Conservation (phyloP, 768 basidiomycete genomes). For the Tulasnella sp. region DNA sequence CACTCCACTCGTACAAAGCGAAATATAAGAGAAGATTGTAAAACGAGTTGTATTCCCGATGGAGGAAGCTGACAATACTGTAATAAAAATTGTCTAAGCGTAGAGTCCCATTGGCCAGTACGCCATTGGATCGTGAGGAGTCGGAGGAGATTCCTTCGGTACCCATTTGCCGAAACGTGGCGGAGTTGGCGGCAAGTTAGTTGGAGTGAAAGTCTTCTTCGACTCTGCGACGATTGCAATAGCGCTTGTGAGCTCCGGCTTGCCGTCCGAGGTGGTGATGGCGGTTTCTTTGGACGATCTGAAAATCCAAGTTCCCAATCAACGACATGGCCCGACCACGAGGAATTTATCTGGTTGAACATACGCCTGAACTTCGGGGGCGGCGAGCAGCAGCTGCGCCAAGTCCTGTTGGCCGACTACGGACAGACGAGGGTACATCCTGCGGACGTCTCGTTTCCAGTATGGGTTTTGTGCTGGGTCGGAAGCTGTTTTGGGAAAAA, state of each 20-base stretch:
- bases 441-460: constrained; percentile 94
- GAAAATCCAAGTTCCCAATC: constrained; percentile 40
- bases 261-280: constrained; percentile 48
- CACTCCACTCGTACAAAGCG: not conserved
- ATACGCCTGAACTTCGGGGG: constrained; percentile 66
- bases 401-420: constrained; percentile 84
- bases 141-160: constrained; percentile 68
- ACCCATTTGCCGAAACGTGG: constrained; percentile 74
- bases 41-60: not conserved
- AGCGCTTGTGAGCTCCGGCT: constrained; percentile 70
- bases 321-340: too few species aligned
- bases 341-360: constrained; percentile 45
- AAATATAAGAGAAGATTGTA: not conserved
- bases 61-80: not conserved
- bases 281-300: constrained; percentile 50
- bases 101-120: constrained; percentile 63
- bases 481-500: constrained; percentile 58
- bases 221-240: constrained; percentile 65
- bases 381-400: constrained; percentile 78
- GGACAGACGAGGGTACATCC: constrained; percentile 89
- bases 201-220: constrained; percentile 61
- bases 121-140: constrained; percentile 79
- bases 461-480: constrained; percentile 90
- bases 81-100: constrained; percentile 38
- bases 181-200: constrained; percentile 73